These are phyloP conservation scores for Pythium oligandrum DNA, from an alignment of 352 stramenopile species.

Conservation along the genomic window DNA sequence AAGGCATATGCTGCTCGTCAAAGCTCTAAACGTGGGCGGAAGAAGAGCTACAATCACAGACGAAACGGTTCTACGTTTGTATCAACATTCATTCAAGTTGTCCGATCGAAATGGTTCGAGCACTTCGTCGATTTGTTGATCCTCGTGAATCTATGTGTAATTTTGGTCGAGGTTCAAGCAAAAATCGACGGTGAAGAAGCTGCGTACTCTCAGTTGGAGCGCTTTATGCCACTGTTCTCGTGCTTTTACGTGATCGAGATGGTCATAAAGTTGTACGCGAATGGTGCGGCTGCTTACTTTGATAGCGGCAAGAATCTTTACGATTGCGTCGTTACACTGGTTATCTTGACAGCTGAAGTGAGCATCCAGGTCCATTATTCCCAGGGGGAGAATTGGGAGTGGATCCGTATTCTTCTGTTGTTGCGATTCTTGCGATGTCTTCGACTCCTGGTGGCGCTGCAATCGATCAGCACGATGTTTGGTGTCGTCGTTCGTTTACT, in stretches of 20 bases:
- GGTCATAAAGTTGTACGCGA: slow-evolving; percentile 69
- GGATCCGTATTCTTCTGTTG: slow-evolving; percentile 51
- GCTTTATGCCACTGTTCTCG: slow-evolving; percentile 68
- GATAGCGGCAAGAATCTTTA: slow-evolving; percentile 72
- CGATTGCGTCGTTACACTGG: slow-evolving; percentile 73
- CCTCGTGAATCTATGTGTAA: slow-evolving; percentile 36
- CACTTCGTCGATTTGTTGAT: slow-evolving; percentile 32
- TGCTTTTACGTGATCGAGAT: slow-evolving; percentile 75
- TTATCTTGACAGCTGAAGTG: slow-evolving; percentile 46
- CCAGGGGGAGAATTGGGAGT: slow-evolving; percentile 33
- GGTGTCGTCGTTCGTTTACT: slow-evolving; percentile 43
- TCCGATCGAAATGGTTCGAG: slow-evolving; percentile 30
- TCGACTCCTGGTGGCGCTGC: slow-evolving; percentile 40
- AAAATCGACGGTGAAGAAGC: slow-evolving; percentile 26
- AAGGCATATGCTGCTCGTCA: slow-evolving; percentile 15
- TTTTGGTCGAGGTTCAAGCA: slow-evolving; percentile 46
- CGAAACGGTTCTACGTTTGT: slow-evolving; percentile 7
- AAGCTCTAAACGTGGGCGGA: slow-evolving; percentile 13
- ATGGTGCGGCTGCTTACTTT: slow-evolving; percentile 53
- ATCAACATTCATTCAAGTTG: slow-evolving; percentile 19
- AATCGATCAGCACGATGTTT: slow-evolving; percentile 49
- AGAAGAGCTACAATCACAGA: slow-evolving; percentile 1
- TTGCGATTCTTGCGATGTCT: slow-evolving; percentile 54
- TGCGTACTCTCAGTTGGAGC: slow-evolving; percentile 30
- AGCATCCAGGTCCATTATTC: slow-evolving; percentile 49